Conservation (phyloP, 2,329 filamentous ascomycete species). For the Ophiocordyceps camponoti-floridani region DNA sequence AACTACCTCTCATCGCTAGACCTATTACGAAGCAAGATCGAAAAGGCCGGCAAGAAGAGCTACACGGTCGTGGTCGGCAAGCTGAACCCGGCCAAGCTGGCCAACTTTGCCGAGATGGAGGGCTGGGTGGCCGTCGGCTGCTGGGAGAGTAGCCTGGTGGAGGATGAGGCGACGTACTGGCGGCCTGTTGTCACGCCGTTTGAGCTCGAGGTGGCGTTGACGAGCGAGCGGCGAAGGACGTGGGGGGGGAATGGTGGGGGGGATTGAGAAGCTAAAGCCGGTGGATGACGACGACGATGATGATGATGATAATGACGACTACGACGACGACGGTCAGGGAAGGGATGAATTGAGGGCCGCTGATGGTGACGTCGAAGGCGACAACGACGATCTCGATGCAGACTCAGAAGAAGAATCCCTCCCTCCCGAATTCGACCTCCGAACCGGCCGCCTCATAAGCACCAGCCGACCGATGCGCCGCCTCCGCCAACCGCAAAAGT, state of each 20-base stretch:
- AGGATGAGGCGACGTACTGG: constrained; percentile 69
- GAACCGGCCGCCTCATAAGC: constrained; percentile 69
- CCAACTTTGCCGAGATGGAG: constrained; percentile 88
- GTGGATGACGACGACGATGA: constrained; percentile 12
- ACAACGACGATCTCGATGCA: not conserved
- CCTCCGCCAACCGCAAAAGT: too few relatives aligned
- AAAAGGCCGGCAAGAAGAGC: constrained; percentile 72
- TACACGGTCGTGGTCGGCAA: constrained; percentile 97
- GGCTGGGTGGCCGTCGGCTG: constrained; percentile 97
- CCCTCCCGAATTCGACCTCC: constrained; percentile 79
- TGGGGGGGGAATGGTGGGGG: constrained; percentile 81
- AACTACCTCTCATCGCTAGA: constrained; percentile 76
- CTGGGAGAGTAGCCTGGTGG: constrained; percentile 89
- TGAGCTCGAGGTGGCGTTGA: constrained; percentile 65
- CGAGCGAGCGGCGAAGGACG: constrained; percentile 54
- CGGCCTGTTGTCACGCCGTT: constrained; percentile 87
- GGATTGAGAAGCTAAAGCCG: constrained; percentile 52
- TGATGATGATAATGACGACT: constrained; percentile 8
- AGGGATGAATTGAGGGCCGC: too few relatives aligned
- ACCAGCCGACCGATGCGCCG: constrained; percentile 57
- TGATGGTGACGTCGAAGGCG: constrained; percentile 3
- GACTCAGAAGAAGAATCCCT: constrained; percentile 48
- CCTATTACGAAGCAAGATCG: constrained; percentile 54
- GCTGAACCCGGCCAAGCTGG: constrained; percentile 85
- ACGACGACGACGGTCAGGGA: too few relatives aligned